phyloP scores from a whole-genome alignment of 108 stramenopile species.

The Conticribra weissflogii region DNA sequence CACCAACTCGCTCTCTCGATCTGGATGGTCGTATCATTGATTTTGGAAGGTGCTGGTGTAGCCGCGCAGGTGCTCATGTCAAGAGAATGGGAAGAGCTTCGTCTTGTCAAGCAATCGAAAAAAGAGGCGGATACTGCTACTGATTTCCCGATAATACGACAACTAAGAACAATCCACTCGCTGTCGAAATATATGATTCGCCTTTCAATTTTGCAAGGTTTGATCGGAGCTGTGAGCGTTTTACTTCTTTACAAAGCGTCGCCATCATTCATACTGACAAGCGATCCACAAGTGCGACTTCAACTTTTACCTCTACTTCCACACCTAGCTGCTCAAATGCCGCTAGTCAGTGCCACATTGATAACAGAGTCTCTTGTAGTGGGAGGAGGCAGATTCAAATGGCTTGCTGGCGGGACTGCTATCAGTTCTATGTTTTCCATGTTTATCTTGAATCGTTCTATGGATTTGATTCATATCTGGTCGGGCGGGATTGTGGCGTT shows the following conservation, averaged over 20 bases:
- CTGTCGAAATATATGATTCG: constrained; percentile 11
- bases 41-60: constrained; percentile 44
- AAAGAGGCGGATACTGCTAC: neutral
- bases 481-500: constrained; percentile 59
- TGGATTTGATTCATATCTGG: constrained; percentile 60
- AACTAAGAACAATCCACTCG: constrained; percentile 11
- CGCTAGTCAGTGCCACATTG: constrained; percentile 41
- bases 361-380: constrained; percentile 50
- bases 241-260: constrained; percentile 19
- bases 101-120: constrained; percentile 8
- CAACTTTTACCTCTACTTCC: constrained; percentile 29
- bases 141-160: neutral
- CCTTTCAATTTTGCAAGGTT: constrained; percentile 46
- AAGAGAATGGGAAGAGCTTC: constrained; percentile 39
- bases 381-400: constrained; percentile 52
- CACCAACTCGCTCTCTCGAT: constrained; percentile 59
- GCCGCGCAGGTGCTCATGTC: constrained; percentile 70
- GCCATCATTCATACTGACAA: constrained; percentile 28
- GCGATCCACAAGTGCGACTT: constrained; percentile 22
- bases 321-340: constrained; percentile 39
- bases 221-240: constrained; percentile 19
- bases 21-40: constrained; percentile 55
- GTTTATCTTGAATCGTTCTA: constrained; percentile 40
- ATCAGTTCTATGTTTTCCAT: constrained; percentile 46
- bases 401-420: constrained; percentile 47